Base-by-base conservation (phyloP, 306 rosid genomes). In the Urtica urens region DNA sequence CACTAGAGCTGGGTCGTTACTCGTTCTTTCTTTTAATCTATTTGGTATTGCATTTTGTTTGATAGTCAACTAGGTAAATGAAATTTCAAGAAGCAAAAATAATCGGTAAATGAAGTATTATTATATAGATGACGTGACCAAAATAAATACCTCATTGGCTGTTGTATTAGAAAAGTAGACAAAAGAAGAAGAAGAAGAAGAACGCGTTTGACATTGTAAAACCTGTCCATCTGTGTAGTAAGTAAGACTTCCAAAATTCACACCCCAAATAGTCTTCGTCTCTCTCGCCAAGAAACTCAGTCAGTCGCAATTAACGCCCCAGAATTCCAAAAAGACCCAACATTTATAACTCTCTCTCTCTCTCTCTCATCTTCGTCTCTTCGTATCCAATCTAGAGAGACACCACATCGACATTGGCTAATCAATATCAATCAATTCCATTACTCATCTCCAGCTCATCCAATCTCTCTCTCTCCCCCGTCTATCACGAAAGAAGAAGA, bases 141-240 rank as follows among this genome's bases (percentile, higher is more conserved):
- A n/a, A n/a, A n/a, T n/a, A n/a, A n/a, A n/a, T n/a, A n/a, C n/a
- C n/a, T n/a, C n/a, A n/a, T n/a, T n/a, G n/a, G n/a, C n/a, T n/a
- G n/a, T n/a, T n/a, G n/a, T n/a, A n/a, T n/a, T n/a, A n/a, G n/a
- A n/a, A n/a, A n/a, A n/a, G n/a, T n/a, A n/a, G n/a, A n/a, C n/a
- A n/a, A n/a, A n/a, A 12, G 5, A 16, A 1, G 37, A 26, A 3
- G 34, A 13, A n/a, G 49, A 21, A 1, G 49, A 20, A 26, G 54
- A 14, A 20, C 61, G 71, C 66, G 60, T 81, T 77, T 77, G 92
- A 77, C 77, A 52, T 57, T 2, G 70, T n/a, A 65, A 53, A 42
- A 7, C 50, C 33, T 58, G 55, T 49, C 71, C 26, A 25, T 47
- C 39, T 34, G 39, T 11, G 44, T 38, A 11, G n/a, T 29, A 13